Conservation (phyloP, 768 basidiomycete species). For the Leccinellum rugosiceps region DNA sequence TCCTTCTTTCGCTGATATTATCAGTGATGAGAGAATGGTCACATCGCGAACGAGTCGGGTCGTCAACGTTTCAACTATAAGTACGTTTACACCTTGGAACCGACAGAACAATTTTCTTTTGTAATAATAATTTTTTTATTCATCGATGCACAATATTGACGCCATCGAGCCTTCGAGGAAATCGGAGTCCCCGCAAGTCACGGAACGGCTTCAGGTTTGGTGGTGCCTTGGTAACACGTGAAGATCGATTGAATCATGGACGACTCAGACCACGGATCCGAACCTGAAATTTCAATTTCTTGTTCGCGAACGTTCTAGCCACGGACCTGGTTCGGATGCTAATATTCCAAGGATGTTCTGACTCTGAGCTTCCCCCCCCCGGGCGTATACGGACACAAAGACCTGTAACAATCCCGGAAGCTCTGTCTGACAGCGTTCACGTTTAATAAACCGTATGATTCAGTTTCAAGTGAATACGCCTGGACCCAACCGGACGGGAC, state of each 20-base stretch:
- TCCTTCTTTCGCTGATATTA: background rate
- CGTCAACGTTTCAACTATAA: background rate
- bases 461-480: no score
- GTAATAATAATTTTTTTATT: background rate
- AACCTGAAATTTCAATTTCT: background rate
- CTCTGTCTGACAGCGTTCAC: background rate
- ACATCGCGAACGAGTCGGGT: background rate
- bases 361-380: no score
- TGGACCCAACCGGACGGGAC: no score
- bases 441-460: background rate
- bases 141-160: background rate
- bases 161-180: background rate
- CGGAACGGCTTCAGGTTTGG: background rate
- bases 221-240: background rate
- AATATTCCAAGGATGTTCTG: background rate
- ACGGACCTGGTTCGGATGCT: background rate
- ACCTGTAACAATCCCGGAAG: background rate
- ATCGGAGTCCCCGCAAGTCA: background rate
- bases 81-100: background rate
- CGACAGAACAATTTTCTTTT: background rate
- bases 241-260: background rate
- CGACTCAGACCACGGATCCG: background rate
- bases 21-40: background rate
- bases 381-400: background rate
- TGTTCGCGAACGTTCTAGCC: background rate